These are phyloP conservation scores for Chrysanthemum makinoi DNA, from an alignment of 129 eudicot species.

Conservation along the genomic window DNA sequence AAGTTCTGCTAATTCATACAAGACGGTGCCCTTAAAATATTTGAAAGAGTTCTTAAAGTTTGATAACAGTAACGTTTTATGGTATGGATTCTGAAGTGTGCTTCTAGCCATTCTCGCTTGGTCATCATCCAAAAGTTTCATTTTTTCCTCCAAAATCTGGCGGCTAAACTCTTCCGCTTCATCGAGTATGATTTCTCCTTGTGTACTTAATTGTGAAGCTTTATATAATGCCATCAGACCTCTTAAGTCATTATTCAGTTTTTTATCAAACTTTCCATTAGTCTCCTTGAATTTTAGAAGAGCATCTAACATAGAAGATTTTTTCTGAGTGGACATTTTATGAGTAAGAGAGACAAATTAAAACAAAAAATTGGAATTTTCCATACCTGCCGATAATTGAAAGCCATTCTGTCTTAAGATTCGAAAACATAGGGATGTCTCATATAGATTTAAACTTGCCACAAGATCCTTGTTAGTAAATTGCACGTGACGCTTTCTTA, in stretches of 20 bases:
- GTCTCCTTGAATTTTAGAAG: constrained; percentile 19
- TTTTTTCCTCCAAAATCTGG: constrained; percentile 11
- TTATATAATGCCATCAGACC: constrained; percentile 44
- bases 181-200: constrained; percentile 43
- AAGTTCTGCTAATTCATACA: constrained; percentile 38
- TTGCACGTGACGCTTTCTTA: constrained; percentile 14
- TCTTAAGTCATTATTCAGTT: constrained; percentile 10
- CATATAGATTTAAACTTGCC: constrained; percentile 21
- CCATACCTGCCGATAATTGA: constrained; percentile 36
- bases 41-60: not conserved
- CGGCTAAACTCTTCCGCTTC: constrained; percentile 30
- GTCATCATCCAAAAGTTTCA: constrained; percentile 11
- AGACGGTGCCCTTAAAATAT: constrained; percentile 1
- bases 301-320: not conserved
- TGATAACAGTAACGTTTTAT: constrained; percentile 26
- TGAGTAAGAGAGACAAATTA: not conserved
- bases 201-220: constrained; percentile 37
- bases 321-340: not conserved
- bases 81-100: constrained; percentile 39
- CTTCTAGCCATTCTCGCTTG: constrained; percentile 13
- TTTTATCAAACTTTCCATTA: constrained; percentile 17
- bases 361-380: not conserved
- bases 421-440: constrained; percentile 45
- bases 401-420: constrained; percentile 54
- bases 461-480: not conserved